Base-by-base conservation (phyloP, 2,329 filamentous ascomycete species). In the Didymella arachidicola region DNA sequence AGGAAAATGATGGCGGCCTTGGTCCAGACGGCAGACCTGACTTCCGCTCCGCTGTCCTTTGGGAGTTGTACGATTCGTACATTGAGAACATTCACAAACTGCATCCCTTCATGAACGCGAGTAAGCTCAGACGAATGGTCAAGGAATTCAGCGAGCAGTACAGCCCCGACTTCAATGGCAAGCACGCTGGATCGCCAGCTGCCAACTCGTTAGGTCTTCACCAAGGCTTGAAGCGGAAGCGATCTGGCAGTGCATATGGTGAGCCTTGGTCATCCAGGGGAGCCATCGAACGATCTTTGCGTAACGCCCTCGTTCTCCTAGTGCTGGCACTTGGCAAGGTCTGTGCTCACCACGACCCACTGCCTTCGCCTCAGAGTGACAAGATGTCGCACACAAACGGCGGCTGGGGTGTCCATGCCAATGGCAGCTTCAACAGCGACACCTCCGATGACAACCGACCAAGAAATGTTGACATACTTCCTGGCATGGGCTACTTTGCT, bases 251-350 rank as follows among this genome's bases (percentile, higher is more conserved):
- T 32, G 63, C 65, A 2, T 68, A 69, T 29, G 62, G 64, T 14
- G 73, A 74, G 32, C 59, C 64, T 7, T 68, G 66, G 38, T 70
- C 67, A 10, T 49, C 63, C n/a, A 64, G 60, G 42, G 66, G 63
- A 6, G 64, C 63, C 34, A 68, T 71, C 52, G 67, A 75, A 53
- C 64, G 67, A 61, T 78, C 60, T 60, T 61, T 80, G 73, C 61
- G 73, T 68, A 96, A 91, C 65, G 93, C 93, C 0, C 83, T 98
- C 38, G 86, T 97, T 1, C 83, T 97, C 2, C 82, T 94, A 4
- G 87, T 97, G 1, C 82, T 98, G 53, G 94, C 94, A 0, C 80
- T 99, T 6, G 95, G 95, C 18, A 93, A 92, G 70, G 90, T 98
- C 12, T 94, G 91, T 68, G 76, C 82, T 59, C 78, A 83, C 59